Conservation (phyloP, 2,329 filamentous ascomycete species). For the Aspergillus udagawae region DNA sequence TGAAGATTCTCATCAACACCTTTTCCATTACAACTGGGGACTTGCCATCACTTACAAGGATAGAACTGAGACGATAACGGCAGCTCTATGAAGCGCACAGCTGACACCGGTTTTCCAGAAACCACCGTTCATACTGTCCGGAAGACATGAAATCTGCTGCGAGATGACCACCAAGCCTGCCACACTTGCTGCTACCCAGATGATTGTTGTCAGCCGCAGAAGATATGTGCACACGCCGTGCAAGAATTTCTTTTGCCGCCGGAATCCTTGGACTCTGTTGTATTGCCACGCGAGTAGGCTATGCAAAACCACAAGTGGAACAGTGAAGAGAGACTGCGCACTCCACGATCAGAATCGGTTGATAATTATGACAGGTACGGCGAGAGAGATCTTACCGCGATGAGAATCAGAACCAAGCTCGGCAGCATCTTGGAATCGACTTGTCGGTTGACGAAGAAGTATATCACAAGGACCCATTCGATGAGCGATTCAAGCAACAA, state of each 20-base stretch:
- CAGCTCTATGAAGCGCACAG: conserved; percentile 34
- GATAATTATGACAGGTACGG: not conserved
- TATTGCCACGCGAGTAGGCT: conserved; percentile 39
- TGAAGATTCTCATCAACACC: conserved; percentile 10
- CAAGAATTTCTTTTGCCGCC: conserved; percentile 28
- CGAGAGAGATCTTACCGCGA: conserved; percentile 27
- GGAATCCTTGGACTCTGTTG: conserved; percentile 28
- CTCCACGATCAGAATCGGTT: not conserved
- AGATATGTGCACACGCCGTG: conserved; percentile 33
- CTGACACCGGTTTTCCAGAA: conserved; percentile 36
- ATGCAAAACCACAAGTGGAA: conserved; percentile 34
- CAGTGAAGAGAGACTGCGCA: conserved; percentile 31
- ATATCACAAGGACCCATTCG: conserved; percentile 32
- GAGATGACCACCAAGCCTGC: conserved; percentile 35
- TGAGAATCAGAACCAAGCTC: conserved; percentile 33
- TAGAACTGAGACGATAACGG: conserved; percentile 31
- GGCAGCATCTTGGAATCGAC: conserved; percentile 37
- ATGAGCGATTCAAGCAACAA: conserved; percentile 33
- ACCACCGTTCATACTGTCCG: conserved; percentile 18
- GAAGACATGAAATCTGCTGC: conserved; percentile 32
- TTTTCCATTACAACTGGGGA: not conserved
- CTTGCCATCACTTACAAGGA: conserved; percentile 28
- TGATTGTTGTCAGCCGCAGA: conserved; percentile 30
- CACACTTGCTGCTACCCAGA: conserved; percentile 37
- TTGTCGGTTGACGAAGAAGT: conserved; percentile 30